Evolutionary conservation across 2,329 filamentous ascomycete genomes (phyloP).

Genomic region (Botrytis cinerea): DNA sequence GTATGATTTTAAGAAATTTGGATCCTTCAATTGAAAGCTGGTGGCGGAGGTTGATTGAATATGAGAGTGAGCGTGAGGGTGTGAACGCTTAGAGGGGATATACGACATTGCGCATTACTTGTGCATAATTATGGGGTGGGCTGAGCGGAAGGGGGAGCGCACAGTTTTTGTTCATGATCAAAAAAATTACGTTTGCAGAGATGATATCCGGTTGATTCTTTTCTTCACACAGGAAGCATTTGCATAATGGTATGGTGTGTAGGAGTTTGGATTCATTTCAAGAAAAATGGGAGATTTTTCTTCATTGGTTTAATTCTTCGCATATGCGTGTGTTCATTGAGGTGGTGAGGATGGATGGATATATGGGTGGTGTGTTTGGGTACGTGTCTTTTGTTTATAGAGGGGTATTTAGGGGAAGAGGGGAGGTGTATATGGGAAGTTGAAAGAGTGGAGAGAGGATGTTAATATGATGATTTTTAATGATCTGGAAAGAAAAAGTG

Average conservation of each 20-base stretch:
- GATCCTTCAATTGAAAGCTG: conserved; percentile 8
- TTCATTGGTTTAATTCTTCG: neutral
- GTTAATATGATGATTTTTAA: neutral
- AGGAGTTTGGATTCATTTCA: conserved; percentile 2
- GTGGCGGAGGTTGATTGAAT: neutral
- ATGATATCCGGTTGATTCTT: conserved; percentile 11
- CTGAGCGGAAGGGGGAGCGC: neutral
- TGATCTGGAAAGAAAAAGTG: neutral
- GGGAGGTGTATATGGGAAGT: neutral
- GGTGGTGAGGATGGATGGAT: neutral
- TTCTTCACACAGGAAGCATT: neutral
- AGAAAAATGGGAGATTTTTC: neutral
- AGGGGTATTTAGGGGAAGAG: neutral
- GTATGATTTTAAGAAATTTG: conserved; percentile 21
- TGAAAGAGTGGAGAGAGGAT: neutral
- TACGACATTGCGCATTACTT: neutral
- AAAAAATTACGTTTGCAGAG: neutral
- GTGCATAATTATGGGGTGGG: conserved; percentile 7
- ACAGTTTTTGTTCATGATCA: neutral
- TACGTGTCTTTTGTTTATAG: neutral
- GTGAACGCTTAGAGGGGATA: neutral
- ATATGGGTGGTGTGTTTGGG: neutral
- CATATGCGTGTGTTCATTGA: neutral
- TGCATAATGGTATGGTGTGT: neutral
- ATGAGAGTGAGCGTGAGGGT: neutral